These are phyloP conservation scores for Fusarium sp. DNA, from an alignment of 2,329 filamentous ascomycete species.

Conservation along the genomic window DNA sequence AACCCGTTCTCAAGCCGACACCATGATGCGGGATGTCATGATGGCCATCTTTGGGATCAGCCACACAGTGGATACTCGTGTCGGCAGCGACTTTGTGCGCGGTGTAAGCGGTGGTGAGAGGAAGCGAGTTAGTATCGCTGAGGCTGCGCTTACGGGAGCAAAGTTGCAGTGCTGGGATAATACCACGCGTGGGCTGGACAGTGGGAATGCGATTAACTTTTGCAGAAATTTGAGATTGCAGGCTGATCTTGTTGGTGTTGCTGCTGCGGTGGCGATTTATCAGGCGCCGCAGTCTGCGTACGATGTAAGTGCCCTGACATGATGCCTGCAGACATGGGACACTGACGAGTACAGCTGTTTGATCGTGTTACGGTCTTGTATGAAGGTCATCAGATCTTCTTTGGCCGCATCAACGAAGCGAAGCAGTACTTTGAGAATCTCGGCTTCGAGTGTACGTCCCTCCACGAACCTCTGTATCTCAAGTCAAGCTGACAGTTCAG, in stretches of 20 bases:
- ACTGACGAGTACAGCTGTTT: constrained; percentile 63
- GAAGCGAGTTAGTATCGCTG: constrained; percentile 81
- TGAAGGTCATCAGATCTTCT: constrained; percentile 74
- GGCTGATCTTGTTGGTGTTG: constrained; percentile 41
- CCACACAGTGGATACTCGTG: constrained; percentile 76
- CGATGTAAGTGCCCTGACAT: constrained; percentile 47
- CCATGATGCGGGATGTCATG: constrained; percentile 61
- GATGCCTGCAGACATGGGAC: no score
- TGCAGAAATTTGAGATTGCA: constrained; percentile 39
- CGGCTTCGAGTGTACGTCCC: constrained; percentile 38
- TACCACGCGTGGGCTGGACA: constrained; percentile 44
- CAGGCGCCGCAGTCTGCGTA: constrained; percentile 70
- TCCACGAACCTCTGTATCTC: rapidly evolving
- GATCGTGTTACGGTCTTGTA: constrained; percentile 75
- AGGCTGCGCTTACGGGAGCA: constrained; percentile 58
- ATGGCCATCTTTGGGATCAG: constrained; percentile 81
- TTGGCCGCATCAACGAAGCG: constrained; percentile 66
- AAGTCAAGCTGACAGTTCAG: constrained; percentile 1
- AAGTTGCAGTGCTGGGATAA: constrained; percentile 49
- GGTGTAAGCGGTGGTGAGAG: constrained; percentile 82
- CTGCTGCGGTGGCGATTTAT: constrained; percentile 58
- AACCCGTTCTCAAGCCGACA: constrained; percentile 23
- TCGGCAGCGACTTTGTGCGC: constrained; percentile 74
- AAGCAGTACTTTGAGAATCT: constrained; percentile 67
- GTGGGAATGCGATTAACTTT: constrained; percentile 43